Base-by-base conservation (phyloP, 2,329 filamentous ascomycete genomes). In the Trichoderma aggressivum region DNA sequence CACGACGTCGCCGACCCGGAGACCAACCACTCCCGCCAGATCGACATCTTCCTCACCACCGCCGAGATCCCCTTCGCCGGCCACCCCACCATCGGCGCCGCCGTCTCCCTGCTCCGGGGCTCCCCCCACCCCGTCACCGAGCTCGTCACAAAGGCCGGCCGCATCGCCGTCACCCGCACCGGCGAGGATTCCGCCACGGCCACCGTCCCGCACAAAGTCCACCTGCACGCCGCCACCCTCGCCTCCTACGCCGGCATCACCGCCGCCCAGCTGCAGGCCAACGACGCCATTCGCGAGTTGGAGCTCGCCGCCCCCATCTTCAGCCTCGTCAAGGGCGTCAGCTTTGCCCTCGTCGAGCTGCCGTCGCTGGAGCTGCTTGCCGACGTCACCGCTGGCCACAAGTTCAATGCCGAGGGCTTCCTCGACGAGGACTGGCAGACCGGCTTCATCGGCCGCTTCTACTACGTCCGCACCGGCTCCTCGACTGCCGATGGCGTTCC, bases 311-410 rank as follows among this genome's bases (percentile, higher is more conserved):
- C 85, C 10, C 85, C 86, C 16, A 76, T 88, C 21, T 85, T 89
- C 70, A 90, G 87, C 74, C 88, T 94, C 59, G 91, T 94, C 43
- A 88, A 88, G 58, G 92, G 92, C 61, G 91, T 94, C 90, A 88
- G 88, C 1, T 94, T 94, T 79, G 80, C 89, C n/a, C 85, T 93
- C 36, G 83, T 92, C 16, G 82, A 87, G 74, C 82, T 96, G 26
- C 83, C 87, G 0, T 85, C 84, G 68, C 79, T 93, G 11, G 88
- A 89, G 34, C 84, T 86, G 8, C 83, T 95, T 21, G 84, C 81
- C 6, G 75, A 79, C 14, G 81, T 84, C 3, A 74, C 80, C 34
- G 74, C 75, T 4, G 75, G 75, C 34, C 77, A 82, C 14, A 76
- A 83, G 55, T 79, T 84, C 74, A 75, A 73, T 11, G 60, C 75